A percentile compares a stretch with the other conserved stretches of the same genome.
phyloP scores from a whole-genome alignment of 2,329 filamentous ascomycete species.

The Diaporthe velutina region DNA sequence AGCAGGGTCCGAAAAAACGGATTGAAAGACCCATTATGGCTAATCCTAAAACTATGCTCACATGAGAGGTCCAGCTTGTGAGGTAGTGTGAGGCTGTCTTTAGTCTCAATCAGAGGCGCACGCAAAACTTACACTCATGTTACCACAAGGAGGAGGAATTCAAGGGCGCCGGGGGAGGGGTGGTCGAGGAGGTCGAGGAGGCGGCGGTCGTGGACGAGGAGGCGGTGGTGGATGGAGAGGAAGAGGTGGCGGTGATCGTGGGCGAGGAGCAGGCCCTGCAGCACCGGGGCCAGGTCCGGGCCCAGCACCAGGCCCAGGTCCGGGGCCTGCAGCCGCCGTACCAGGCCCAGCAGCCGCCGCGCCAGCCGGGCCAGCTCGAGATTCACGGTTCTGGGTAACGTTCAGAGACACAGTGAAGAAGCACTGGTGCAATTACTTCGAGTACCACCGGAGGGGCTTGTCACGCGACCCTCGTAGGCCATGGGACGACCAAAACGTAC shows the following conservation, averaged over 20 bases:
- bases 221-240: background rate
- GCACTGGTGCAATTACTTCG: background rate
- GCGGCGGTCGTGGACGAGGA: background rate
- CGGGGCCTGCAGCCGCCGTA: background rate
- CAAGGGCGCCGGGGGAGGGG: background rate
- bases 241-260: background rate
- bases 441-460: constrained; percentile 2
- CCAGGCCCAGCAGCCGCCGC: background rate
- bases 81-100: background rate
- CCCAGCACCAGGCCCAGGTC: background rate
- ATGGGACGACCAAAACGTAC: background rate
- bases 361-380: too few relatives aligned
- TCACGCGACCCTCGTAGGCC: background rate
- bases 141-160: background rate
- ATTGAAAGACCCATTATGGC: too few relatives aligned
- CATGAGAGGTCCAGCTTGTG: background rate
- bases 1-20: too few relatives aligned
- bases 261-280: background rate
- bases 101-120: too few relatives aligned
- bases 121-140: background rate
- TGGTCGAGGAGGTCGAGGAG: background rate
- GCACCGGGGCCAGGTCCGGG: background rate
- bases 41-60: too few relatives aligned
- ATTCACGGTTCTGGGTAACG: background rate
- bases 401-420: background rate